Conservation (phyloP, 1,284 basidiomycete genomes). For the Tetrapyrgos nigripes region DNA sequence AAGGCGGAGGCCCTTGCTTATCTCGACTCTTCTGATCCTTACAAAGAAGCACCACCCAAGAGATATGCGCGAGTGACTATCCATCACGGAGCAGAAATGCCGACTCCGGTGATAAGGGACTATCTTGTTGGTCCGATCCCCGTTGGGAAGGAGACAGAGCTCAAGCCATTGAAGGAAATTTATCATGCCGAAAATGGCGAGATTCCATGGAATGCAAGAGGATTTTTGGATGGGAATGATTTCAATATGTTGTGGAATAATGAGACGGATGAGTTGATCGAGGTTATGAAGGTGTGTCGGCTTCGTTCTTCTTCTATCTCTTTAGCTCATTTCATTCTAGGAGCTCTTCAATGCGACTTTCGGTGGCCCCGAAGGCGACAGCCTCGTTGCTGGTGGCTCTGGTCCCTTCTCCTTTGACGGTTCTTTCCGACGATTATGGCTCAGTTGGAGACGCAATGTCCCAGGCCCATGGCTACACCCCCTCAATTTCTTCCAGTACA, state of each 20-base stretch:
- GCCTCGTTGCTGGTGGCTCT: conserved; percentile 47
- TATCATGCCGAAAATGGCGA: conserved; percentile 49
- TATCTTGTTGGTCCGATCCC: conserved; percentile 67
- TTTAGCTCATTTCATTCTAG: conserved; percentile 28
- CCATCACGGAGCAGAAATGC: conserved; percentile 50
- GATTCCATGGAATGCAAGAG: conserved; percentile 59
- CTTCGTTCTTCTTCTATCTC: conserved; percentile 15
- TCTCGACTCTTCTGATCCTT: conserved; percentile 39
- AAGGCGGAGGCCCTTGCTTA: conserved; percentile 58
- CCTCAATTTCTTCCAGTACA: conserved; percentile 61
- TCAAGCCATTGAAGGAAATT: conserved; percentile 51
- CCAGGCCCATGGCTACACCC: conserved; percentile 61
- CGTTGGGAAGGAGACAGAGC: conserved; percentile 40
- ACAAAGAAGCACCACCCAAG: conserved; percentile 30
- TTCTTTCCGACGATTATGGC: conserved; percentile 60
- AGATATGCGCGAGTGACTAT: conserved; percentile 56
- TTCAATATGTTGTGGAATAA: conserved; percentile 38
- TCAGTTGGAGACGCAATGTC: conserved; percentile 53
- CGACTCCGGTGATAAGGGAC: conserved; percentile 51
- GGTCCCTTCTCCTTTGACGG: conserved; percentile 68
- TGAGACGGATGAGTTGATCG: conserved; percentile 39
- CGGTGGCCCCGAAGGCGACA: conserved; percentile 48
- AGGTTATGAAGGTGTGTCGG: conserved; percentile 45
- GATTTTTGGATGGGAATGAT: conserved; percentile 42
- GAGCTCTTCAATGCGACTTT: conserved; percentile 51